Evolutionary conservation across 495 filamentous ascomycete genomes (phyloP).

Genomic region (Staphylotrichum longicolle): DNA sequence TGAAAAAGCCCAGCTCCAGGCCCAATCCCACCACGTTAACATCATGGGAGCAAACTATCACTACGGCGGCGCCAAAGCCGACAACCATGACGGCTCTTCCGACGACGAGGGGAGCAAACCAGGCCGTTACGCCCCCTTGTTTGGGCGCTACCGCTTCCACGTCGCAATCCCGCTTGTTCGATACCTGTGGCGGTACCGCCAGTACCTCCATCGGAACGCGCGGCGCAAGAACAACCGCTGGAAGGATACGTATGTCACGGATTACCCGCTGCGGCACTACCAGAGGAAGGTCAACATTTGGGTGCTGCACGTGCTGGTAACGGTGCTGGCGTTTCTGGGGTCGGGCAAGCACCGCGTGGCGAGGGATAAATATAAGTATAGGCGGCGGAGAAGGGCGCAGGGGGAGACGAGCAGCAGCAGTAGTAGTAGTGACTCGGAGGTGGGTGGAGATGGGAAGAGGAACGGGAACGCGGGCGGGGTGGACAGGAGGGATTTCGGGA

Average conservation of each 20-base stretch:
- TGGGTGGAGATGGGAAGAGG: background rate
- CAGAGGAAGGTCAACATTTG: background rate
- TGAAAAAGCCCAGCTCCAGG: background rate
- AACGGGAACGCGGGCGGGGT: background rate
- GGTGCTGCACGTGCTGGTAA: background rate
- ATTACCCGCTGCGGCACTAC: conserved; percentile 16
- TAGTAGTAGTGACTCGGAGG: background rate
- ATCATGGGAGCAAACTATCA: background rate
- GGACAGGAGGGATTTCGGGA: conserved; percentile 7
- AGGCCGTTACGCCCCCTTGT: conserved; percentile 11
- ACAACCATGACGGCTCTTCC: background rate
- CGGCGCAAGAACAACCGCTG: conserved; percentile 15
- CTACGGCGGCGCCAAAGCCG: background rate
- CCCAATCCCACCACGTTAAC: conserved; percentile 7
- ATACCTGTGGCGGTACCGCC: conserved; percentile 10
- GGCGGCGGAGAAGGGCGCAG: background rate
- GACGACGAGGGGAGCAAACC: background rate
- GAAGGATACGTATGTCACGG: conserved; percentile 16
- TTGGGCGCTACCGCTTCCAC: conserved; percentile 19
- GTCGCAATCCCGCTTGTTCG: conserved; percentile 14
- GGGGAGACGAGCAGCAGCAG: background rate
- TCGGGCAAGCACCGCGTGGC: conserved; percentile 13
- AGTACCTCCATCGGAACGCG: conserved; percentile 2
- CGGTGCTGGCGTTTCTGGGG: conserved; percentile 13
- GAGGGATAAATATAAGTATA: background rate